Conservation (phyloP, 2,329 filamentous ascomycete species). For the Tolypocladium endophyticum region DNA sequence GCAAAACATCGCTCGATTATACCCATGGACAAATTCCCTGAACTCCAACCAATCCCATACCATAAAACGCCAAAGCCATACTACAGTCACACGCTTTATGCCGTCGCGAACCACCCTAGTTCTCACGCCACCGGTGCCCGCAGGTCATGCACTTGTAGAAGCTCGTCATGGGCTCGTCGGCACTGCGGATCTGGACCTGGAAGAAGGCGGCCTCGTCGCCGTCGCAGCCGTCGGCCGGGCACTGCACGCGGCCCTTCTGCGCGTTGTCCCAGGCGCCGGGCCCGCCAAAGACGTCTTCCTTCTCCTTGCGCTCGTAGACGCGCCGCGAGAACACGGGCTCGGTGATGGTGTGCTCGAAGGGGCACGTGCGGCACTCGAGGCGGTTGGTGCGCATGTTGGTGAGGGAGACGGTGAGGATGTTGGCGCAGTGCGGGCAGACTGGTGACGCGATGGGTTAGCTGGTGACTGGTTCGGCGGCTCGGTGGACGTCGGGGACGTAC, state of each 20-base stretch:
- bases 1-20: neutral
- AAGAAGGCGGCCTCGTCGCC: slow-evolving; percentile 85
- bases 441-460: slow-evolving; percentile 2
- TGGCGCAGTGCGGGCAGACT: slow-evolving; percentile 80
- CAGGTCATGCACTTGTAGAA: slow-evolving; percentile 80
- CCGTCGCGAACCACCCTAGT: slow-evolving; percentile 22
- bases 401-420: slow-evolving; percentile 66
- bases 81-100: neutral
- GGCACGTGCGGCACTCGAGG: slow-evolving; percentile 91
- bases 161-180: slow-evolving; percentile 96
- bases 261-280: slow-evolving; percentile 85
- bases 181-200: slow-evolving; percentile 94
- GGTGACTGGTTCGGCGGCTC: neutral
- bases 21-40: neutral
- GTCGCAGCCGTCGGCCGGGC: slow-evolving; percentile 68
- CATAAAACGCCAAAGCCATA: slow-evolving; percentile 1
- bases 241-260: slow-evolving; percentile 74
- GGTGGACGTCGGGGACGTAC: slow-evolving; percentile 28
- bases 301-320: slow-evolving; percentile 76
- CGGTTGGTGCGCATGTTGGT: slow-evolving; percentile 57
- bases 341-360: slow-evolving; percentile 78
- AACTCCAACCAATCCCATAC: neutral
- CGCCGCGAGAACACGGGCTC: slow-evolving; percentile 72
- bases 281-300: slow-evolving; percentile 83
- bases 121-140: slow-evolving; percentile 56